phyloP scores from a whole-genome alignment of 768 basidiomycete species.

The Suillus luteus region DNA sequence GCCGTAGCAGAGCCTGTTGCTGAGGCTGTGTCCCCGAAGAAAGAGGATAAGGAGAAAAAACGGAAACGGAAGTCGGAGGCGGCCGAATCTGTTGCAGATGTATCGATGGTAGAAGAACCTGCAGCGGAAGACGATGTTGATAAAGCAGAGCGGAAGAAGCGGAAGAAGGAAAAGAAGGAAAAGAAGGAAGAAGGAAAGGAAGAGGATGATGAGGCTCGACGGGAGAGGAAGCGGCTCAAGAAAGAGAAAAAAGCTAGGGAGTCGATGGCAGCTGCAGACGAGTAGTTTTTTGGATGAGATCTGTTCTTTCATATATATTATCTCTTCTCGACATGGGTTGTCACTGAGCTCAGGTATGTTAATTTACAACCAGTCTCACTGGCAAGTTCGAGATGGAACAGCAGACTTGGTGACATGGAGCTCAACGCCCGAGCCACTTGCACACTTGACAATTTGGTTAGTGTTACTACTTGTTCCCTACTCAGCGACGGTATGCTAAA shows the following conservation, averaged over 20 bases:
- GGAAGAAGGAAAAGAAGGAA: conserved; percentile 64
- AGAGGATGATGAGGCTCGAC: conserved; percentile 59
- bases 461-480: too few species aligned
- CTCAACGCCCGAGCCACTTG: neutral
- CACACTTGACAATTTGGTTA: neutral
- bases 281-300: conserved; percentile 22
- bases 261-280: conserved; percentile 34
- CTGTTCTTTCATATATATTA: conserved; percentile 6
- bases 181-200: conserved; percentile 47
- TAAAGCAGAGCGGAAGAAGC: conserved; percentile 57
- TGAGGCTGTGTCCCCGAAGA: conserved; percentile 39
- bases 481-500: too few species aligned
- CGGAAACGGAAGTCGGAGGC: conserved; percentile 78
- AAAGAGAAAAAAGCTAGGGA: conserved; percentile 67
- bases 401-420: neutral
- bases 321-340: neutral
- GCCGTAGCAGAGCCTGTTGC: conserved; percentile 32
- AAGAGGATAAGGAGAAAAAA: conserved; percentile 77
- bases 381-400: neutral
- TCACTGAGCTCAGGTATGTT: neutral
- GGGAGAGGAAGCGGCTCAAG: conserved; percentile 64
- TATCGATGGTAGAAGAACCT: conserved; percentile 41
- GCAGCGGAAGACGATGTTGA: conserved; percentile 48
- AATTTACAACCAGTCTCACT: neutral
- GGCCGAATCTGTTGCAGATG: conserved; percentile 43